A percentile compares a stretch with the other conserved stretches of the same genome.
These are phyloP conservation scores for Parietaria judaica DNA, from an alignment of 306 rosid species.

Conservation along the genomic window DNA sequence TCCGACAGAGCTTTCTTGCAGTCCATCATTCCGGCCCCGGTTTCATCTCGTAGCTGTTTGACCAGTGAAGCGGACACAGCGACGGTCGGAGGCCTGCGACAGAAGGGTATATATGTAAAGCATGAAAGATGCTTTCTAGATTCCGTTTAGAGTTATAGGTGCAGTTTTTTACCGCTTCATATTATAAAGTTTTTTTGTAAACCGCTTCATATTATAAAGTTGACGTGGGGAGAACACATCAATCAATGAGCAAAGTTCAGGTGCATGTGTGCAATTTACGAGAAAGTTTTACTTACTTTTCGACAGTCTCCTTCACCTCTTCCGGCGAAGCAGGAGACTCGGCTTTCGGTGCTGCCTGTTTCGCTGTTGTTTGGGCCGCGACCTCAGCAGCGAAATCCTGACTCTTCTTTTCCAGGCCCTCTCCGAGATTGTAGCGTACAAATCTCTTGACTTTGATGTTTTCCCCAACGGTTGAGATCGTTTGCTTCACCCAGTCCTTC, in stretches of 20 bases:
- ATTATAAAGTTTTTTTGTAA: too few relatives aligned
- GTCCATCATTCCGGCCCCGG: constrained; percentile 99
- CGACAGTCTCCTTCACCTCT: constrained; percentile 52
- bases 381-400: constrained; percentile 99
- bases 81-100: constrained; percentile 61
- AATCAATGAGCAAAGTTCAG: too few relatives aligned
- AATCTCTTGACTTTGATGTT: constrained; percentile 91
- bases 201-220: too few relatives aligned
- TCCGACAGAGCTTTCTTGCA: constrained; percentile 97
- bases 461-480: constrained; percentile 90
- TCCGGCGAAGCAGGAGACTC: constrained; percentile 40
- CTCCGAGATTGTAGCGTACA: constrained; percentile 90
- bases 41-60: constrained; percentile 85
- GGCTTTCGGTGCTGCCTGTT: constrained; percentile 41
- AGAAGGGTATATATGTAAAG: background rate
- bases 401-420: constrained; percentile 93
- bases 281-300: constrained; percentile 47
- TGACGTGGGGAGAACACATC: too few relatives aligned
- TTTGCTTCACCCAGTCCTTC: constrained; percentile 89
- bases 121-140: background rate
- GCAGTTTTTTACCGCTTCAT: too few relatives aligned
- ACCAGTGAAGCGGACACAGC: constrained; percentile 67
- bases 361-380: constrained; percentile 92
- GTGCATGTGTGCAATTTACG: background rate
- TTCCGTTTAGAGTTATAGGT: too few relatives aligned